phyloP scores from a whole-genome alignment of 2,329 filamentous ascomycete species.

The Hypoxylon sp. region DNA sequence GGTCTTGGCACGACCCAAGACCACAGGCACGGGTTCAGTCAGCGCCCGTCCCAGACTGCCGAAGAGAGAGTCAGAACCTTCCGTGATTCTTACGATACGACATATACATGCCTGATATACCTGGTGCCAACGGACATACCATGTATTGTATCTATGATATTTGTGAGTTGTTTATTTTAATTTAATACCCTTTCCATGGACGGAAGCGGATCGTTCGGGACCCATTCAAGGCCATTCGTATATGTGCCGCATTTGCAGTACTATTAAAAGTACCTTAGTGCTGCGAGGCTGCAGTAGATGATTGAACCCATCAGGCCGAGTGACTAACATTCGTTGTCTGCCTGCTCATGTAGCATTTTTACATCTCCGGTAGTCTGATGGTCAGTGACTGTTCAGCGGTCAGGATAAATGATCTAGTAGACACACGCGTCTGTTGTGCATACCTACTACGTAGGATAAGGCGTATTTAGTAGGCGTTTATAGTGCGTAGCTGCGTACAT shows the following conservation, averaged over 20 bases:
- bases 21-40: conserved; percentile 50
- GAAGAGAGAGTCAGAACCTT: conserved; percentile 40
- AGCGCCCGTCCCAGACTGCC: conserved; percentile 46
- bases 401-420: conserved; percentile 2
- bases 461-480: conserved; percentile 22
- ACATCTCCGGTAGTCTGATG: conserved; percentile 6
- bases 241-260: conserved; percentile 15
- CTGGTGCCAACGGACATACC: conserved; percentile 19
- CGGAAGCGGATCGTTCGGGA: conserved; percentile 22
- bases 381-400: conserved; percentile 18
- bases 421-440: conserved; percentile 43
- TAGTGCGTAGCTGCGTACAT: conserved; percentile 27
- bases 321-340: conserved; percentile 21
- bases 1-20: conserved; percentile 50
- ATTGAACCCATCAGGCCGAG: conserved; percentile 6
- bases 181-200: neutral
- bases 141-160: conserved; percentile 5
- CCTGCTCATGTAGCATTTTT: conserved; percentile 4
- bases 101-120: conserved; percentile 7
- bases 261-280: conserved; percentile 3
- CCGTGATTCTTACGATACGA: conserved; percentile 14
- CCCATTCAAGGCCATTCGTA: neutral
- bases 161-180: conserved; percentile 17
- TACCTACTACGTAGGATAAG: conserved; percentile 20
- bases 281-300: conserved; percentile 3